phyloP scores from a whole-genome alignment of 306 rosid species.

The Carpinus viminea region DNA sequence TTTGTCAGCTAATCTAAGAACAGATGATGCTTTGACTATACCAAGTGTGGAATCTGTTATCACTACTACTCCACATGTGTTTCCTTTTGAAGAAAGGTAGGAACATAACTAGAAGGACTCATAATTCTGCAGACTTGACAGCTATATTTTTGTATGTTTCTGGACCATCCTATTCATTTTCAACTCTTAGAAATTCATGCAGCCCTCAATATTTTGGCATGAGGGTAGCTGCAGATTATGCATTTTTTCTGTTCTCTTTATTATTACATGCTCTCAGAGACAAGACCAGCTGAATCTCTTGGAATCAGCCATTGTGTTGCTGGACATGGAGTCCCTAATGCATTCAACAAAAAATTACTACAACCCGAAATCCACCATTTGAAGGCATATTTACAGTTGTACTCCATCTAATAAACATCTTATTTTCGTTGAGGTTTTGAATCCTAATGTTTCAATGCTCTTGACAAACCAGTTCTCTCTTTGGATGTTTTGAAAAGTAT shows the following conservation, averaged over 20 bases:
- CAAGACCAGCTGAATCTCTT: neutral
- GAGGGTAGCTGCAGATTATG: neutral
- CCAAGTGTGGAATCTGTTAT: conserved; percentile 64
- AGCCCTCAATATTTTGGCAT: neutral
- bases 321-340: neutral
- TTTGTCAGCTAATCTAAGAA: conserved; percentile 55
- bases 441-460: neutral
- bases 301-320: neutral
- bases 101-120: conserved; percentile 27
- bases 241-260: neutral
- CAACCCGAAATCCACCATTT: neutral
- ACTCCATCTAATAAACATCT: neutral
- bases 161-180: neutral
- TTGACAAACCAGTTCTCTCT: conserved; percentile 1
- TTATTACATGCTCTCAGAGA: neutral
- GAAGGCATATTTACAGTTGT: neutral
- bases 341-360: neutral
- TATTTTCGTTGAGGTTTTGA: neutral
- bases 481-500: neutral
- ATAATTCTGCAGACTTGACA: neutral
- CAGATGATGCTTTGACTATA: conserved; percentile 57
- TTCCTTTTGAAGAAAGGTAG: conserved; percentile 96
- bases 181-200: neutral
- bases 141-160: neutral
- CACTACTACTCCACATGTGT: conserved; percentile 78